Conservation (phyloP, 2,329 filamentous ascomycete genomes). For the Hortaea werneckii region DNA sequence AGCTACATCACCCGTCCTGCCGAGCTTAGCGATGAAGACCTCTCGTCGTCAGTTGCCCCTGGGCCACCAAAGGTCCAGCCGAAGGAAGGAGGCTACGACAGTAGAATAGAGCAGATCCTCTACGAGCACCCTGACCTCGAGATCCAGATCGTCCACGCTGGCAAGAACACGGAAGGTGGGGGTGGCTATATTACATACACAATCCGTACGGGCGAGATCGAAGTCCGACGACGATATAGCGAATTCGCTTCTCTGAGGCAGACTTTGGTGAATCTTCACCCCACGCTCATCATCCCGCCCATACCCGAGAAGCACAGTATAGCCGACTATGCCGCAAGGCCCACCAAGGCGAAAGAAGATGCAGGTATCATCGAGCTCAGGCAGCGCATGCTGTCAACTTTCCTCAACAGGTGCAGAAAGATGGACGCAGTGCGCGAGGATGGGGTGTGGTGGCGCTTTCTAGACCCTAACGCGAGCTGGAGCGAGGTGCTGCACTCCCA, state of each 20-base stretch:
- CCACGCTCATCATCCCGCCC: conserved; percentile 87
- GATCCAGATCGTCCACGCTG: conserved; percentile 87
- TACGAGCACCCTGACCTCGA: conserved; percentile 87
- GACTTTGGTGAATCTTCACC: conserved; percentile 82
- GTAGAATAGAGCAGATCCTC: conserved; percentile 91
- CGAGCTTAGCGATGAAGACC: conserved; percentile 51
- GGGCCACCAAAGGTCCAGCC: conserved; percentile 39
- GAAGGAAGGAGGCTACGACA: conserved; percentile 84
- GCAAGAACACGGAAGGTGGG: conserved; percentile 86
- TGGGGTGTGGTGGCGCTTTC: conserved; percentile 93
- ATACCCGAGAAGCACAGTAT: conserved; percentile 99
- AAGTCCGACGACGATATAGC: conserved; percentile 89
- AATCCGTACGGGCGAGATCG: conserved; percentile 86
- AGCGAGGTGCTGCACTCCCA: conserved; percentile 86
- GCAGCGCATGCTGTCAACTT: conserved; percentile 94
- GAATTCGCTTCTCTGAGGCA: conserved; percentile 88
- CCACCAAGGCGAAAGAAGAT: conserved; percentile 96
- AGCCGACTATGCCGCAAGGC: conserved; percentile 96
- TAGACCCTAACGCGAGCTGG: conserved; percentile 98
- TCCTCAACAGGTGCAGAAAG: conserved; percentile 80
- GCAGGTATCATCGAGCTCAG: conserved; percentile 91
- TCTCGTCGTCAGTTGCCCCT: conserved; percentile 39
- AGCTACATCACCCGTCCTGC: conserved; percentile 43
- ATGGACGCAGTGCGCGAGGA: conserved; percentile 91
- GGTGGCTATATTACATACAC: conserved; percentile 96